phyloP scores from a whole-genome alignment of 1,139 yeast genomes.

The Saccharomyces hybrid region DNA sequence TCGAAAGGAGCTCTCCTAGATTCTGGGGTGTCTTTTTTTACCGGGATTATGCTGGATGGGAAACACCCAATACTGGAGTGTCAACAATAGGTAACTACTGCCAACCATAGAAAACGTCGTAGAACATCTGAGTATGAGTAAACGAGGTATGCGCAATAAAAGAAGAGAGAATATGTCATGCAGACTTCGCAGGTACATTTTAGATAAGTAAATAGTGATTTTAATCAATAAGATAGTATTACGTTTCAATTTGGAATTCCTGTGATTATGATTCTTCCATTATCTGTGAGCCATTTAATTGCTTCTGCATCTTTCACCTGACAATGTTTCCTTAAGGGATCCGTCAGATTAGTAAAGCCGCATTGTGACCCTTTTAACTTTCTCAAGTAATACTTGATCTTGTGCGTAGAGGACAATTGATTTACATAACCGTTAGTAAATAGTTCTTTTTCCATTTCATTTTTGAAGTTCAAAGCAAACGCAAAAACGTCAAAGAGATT shows the following conservation, averaged over 20 bases:
- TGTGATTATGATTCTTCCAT: conserved; percentile 8
- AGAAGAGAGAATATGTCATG: neutral
- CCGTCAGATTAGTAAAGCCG: conserved; percentile 27
- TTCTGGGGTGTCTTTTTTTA: neutral
- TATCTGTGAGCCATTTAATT: conserved; percentile 4
- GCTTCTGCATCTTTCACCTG: conserved; percentile 6
- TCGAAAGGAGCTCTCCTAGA: neutral
- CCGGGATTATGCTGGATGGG: neutral
- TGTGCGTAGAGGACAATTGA: conserved; percentile 14
- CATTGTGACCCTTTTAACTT: conserved; percentile 39
- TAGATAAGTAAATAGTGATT: neutral
- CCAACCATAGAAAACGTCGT: neutral
- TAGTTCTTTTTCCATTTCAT: conserved; percentile 18
- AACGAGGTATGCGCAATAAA: neutral
- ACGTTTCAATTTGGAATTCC: conserved; percentile 6
- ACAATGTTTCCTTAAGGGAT: conserved; percentile 24
- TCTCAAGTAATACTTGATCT: conserved; percentile 38
- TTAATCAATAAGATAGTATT: neutral
- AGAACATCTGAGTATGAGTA: neutral
- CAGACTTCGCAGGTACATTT: neutral
- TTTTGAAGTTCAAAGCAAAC: conserved; percentile 24
- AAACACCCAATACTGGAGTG: neutral
- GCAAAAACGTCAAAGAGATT: conserved; percentile 22
- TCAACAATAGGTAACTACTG: neutral
- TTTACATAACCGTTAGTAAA: conserved; percentile 14